Conservation (phyloP, 2,329 filamentous ascomycete species). For the Diaporthe eres region DNA sequence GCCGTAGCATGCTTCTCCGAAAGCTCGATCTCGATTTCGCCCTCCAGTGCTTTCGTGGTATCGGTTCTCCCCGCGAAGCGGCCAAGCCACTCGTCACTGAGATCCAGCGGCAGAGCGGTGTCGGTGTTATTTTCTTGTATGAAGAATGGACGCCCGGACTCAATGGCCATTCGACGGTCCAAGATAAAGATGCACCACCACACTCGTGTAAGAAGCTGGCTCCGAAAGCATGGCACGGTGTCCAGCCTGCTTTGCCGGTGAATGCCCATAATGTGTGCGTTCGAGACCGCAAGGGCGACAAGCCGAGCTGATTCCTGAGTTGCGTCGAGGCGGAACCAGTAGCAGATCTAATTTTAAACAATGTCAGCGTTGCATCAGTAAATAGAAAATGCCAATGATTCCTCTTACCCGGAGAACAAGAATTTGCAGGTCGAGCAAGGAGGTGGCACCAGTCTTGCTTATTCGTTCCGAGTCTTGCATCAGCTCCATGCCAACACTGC, state of each 20-base stretch:
- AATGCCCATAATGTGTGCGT: slow-evolving; percentile 39
- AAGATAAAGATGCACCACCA: slow-evolving; percentile 40
- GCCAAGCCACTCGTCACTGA: slow-evolving; percentile 39
- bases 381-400: not conserved
- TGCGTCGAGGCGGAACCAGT: slow-evolving; percentile 36
- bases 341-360: not conserved
- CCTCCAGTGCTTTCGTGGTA: not conserved
- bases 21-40: slow-evolving; percentile 5
- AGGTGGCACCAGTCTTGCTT: slow-evolving; percentile 36
- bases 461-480: slow-evolving; percentile 32
- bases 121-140: slow-evolving; percentile 36
- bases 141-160: slow-evolving; percentile 37
- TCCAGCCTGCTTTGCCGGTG: slow-evolving; percentile 35
- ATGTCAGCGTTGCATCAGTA: not conserved
- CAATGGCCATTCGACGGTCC: slow-evolving; percentile 37
- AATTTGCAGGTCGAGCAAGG: slow-evolving; percentile 33
- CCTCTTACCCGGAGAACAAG: slow-evolving; percentile 25
- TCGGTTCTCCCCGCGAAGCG: not conserved
- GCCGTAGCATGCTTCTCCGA: slow-evolving; percentile 3
- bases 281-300: slow-evolving; percentile 38
- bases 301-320: slow-evolving; percentile 34
- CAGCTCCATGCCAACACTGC: slow-evolving; percentile 38
- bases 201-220: slow-evolving; percentile 29
- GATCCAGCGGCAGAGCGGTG: slow-evolving; percentile 13
- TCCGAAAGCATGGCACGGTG: slow-evolving; percentile 20